These are phyloP conservation scores for bread wheat (Triticum aestivum) DNA, from an alignment of 176 grass and related monocot species.

Conservation along the genomic window IWGSC_CS_RefSeq_v2.1 NC_057809.1:108076481-108076980, in stretches of 20 bases:
- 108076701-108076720: neutral
- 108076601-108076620: neutral
- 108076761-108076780: neutral
- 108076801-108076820: constrained; percentile 45
- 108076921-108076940: neutral
- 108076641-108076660: neutral
- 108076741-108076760: neutral
- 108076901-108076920: neutral
- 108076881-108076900: constrained; percentile 54
- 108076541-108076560: neutral
- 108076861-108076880: constrained; percentile 29
- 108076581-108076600: neutral
- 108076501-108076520: neutral
- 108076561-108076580: neutral
- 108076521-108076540: neutral
- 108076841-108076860: constrained; percentile 44
- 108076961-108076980: neutral
- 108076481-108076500: neutral
- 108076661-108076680: neutral
- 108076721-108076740: neutral
- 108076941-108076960: neutral
- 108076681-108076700: neutral
- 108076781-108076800: constrained; percentile 33
- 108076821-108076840: constrained; percentile 62
- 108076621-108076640: constrained; percentile 2